Conservation (phyloP, 352 stramenopile species). For the Pythium dissimile region DNA sequence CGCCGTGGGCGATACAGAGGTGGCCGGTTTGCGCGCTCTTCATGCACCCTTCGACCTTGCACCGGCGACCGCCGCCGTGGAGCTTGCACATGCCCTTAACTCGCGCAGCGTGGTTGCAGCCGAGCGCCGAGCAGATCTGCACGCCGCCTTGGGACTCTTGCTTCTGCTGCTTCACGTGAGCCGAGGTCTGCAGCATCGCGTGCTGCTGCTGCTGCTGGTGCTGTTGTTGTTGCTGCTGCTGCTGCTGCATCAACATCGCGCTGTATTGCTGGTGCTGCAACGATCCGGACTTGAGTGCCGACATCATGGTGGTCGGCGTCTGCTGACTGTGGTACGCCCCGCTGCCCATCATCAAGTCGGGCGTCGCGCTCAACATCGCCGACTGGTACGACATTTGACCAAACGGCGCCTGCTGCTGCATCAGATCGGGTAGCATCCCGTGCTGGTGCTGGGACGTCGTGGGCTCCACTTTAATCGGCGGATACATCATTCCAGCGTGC, state of each 20-base stretch:
- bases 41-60: slow-evolving; percentile 87
- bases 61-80: slow-evolving; percentile 71
- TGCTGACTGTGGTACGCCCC: slow-evolving; percentile 1
- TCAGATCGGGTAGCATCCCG: slow-evolving; percentile 45
- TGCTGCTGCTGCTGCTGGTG: slow-evolving; percentile 35
- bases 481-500: slow-evolving; percentile 13
- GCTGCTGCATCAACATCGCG: slow-evolving; percentile 65
- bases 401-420: slow-evolving; percentile 57
- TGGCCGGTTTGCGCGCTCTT: slow-evolving; percentile 84
- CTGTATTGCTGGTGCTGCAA: slow-evolving; percentile 47
- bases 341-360: slow-evolving; percentile 43
- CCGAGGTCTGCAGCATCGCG: slow-evolving; percentile 25
- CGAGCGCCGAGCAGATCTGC: slow-evolving; percentile 70
- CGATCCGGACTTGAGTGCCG: slow-evolving; percentile 1
- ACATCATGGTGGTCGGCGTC: not conserved
- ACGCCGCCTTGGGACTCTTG: slow-evolving; percentile 41
- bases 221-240: slow-evolving; percentile 36
- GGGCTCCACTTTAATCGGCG: slow-evolving; percentile 35
- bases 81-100: slow-evolving; percentile 88
- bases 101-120: slow-evolving; percentile 73
- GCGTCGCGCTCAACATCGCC: slow-evolving; percentile 36
- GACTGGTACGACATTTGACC: slow-evolving; percentile 59
- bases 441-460: slow-evolving; percentile 12
- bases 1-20: slow-evolving; percentile 82
- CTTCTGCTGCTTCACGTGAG: slow-evolving; percentile 55